A percentile compares a stretch with the other conserved stretches of the same genome.
phyloP scores from a whole-genome alignment of 352 stramenopile species.

The Blastocystis sp. region DNA sequence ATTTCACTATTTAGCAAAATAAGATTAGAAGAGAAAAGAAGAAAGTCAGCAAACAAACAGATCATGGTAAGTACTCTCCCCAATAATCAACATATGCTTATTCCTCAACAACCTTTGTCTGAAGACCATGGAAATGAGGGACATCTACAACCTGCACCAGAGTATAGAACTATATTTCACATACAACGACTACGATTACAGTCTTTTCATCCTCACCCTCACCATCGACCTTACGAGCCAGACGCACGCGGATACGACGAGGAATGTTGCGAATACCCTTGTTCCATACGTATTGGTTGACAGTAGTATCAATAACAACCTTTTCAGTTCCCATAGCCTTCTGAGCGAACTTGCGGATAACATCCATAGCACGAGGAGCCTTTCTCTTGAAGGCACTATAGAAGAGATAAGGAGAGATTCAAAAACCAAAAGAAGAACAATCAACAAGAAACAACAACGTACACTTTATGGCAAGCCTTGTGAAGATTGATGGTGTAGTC shows the following conservation, averaged over 20 bases:
- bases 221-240: slow-evolving; percentile 96
- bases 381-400: slow-evolving; percentile 92
- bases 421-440: slow-evolving; percentile 60
- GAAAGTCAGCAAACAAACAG: neutral
- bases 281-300: slow-evolving; percentile 96
- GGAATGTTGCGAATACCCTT: slow-evolving; percentile 96
- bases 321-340: slow-evolving; percentile 94
- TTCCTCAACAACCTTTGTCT: slow-evolving; percentile 52
- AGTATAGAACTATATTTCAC: slow-evolving; percentile 65
- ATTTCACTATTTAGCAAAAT: neutral
- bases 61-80: slow-evolving; percentile 16
- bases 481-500: slow-evolving; percentile 98
- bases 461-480: slow-evolving; percentile 87
- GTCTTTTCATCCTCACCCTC: slow-evolving; percentile 98
- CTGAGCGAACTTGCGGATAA: slow-evolving; percentile 94
- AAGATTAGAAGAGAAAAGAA: neutral
- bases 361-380: slow-evolving; percentile 90
- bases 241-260: slow-evolving; percentile 90
- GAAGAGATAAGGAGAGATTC: slow-evolving; percentile 70
- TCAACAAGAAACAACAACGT: slow-evolving; percentile 72
- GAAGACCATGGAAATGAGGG: slow-evolving; percentile 64
- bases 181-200: neutral
- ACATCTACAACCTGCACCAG: slow-evolving; percentile 59
- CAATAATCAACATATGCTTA: slow-evolving; percentile 32
- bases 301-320: slow-evolving; percentile 88